phyloP scores from a whole-genome alignment of 129 eudicot genomes.

The Cynara cardunculus region DNA sequence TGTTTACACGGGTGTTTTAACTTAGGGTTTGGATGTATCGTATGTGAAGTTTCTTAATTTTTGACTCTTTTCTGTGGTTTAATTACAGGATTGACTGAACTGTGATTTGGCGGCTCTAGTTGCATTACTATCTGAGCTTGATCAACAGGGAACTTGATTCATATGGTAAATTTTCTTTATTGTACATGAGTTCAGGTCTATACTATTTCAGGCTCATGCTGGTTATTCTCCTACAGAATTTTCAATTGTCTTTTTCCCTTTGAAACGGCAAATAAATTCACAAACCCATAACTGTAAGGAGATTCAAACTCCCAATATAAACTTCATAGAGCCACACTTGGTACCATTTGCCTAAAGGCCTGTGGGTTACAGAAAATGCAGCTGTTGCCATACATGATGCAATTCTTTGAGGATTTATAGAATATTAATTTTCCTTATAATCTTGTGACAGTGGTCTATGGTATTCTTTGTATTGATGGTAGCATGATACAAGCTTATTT shows the following conservation, averaged over 20 bases:
- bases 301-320: background rate
- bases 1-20: background rate
- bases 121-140: constrained; percentile 20
- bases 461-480: constrained; percentile 1
- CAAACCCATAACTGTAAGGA: background rate
- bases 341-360: background rate
- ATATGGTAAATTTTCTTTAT: constrained; percentile 14
- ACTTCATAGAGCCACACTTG: background rate
- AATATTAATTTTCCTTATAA: background rate
- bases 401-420: background rate
- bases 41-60: constrained; percentile 8
- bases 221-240: background rate
- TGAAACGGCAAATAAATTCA: background rate
- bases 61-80: background rate
- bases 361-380: background rate
- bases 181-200: background rate
- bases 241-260: background rate
- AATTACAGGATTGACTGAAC: constrained; percentile 19
- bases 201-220: background rate
- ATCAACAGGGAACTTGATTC: constrained; percentile 26
- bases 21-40: constrained; percentile 16
- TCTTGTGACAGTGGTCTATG: background rate
- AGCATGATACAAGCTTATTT: background rate
- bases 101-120: constrained; percentile 16
- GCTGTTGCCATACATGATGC: background rate